A percentile compares a stretch with the other conserved stretches of the same genome.
Evolutionary conservation across 2,329 filamentous ascomycete genomes (phyloP).

Genomic region (Aspergillus sojae): DNA sequence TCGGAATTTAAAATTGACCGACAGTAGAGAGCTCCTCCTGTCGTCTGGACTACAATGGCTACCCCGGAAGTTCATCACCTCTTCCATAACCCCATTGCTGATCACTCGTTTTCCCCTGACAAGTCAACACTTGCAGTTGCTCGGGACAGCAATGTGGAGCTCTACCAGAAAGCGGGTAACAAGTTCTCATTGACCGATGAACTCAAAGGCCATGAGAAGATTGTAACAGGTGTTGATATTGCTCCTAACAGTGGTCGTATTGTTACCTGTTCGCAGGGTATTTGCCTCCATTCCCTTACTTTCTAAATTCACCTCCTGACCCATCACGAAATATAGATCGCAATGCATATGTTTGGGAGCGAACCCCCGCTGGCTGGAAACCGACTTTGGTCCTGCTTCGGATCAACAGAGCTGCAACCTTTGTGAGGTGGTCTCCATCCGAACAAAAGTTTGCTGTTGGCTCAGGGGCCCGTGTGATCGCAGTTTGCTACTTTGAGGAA

Average conservation of each 20-base stretch:
- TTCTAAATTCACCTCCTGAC: background rate
- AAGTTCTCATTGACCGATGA: slow-evolving; percentile 86
- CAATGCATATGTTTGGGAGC: slow-evolving; percentile 98
- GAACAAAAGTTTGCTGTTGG: slow-evolving; percentile 98
- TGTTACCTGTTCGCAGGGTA: slow-evolving; percentile 95
- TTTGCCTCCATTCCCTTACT: slow-evolving; percentile 2
- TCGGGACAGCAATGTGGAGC: slow-evolving; percentile 84
- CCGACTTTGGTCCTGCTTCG: slow-evolving; percentile 94
- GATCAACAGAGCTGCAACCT: slow-evolving; percentile 95
- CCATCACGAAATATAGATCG: slow-evolving; percentile 64
- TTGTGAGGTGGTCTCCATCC: slow-evolving; percentile 94
- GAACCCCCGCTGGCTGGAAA: slow-evolving; percentile 89
- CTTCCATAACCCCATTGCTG: slow-evolving; percentile 93
- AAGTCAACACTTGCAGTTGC: slow-evolving; percentile 85
- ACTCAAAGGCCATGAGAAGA: slow-evolving; percentile 95
- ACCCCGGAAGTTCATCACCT: slow-evolving; percentile 91
- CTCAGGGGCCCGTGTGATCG: slow-evolving; percentile 91
- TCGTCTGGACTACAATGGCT: slow-evolving; percentile 69
- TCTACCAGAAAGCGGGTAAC: slow-evolving; percentile 74
- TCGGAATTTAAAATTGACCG: slow-evolving; percentile 40
- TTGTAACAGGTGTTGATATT: slow-evolving; percentile 93
- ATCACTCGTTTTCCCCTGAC: slow-evolving; percentile 97
- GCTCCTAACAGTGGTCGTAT: slow-evolving; percentile 88
- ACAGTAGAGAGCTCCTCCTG: slow-evolving; percentile 99
- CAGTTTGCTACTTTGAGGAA: slow-evolving; percentile 97